Evolutionary conservation across 805 yeast species (phyloP).

Genomic region (Nakazawaea laoshanensis): DNA sequence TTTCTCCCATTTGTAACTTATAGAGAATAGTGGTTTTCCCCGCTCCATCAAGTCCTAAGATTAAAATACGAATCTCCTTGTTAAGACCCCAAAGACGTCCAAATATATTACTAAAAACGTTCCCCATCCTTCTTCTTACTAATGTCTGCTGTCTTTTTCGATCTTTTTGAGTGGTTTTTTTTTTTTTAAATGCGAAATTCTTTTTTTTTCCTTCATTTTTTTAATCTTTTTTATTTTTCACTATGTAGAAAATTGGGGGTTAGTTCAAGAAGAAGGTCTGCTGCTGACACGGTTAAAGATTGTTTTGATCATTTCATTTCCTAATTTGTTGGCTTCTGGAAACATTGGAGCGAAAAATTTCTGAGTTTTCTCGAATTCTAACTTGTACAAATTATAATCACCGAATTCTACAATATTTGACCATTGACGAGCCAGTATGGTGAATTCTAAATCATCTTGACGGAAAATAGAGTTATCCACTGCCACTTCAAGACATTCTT

Average conservation of each 20-base stretch:
- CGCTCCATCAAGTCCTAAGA: slow-evolving; percentile 92
- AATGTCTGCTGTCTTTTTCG: no score
- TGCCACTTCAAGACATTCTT: slow-evolving; percentile 69
- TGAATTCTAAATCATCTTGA: slow-evolving; percentile 87
- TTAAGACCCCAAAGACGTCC: slow-evolving; percentile 83
- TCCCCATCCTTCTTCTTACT: slow-evolving; percentile 52
- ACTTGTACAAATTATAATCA: slow-evolving; percentile 62
- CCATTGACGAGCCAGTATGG: slow-evolving; percentile 87
- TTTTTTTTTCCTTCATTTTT: no score
- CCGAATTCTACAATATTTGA: slow-evolving; percentile 71
- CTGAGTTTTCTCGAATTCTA: slow-evolving; percentile 72
- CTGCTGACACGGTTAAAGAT: slow-evolving; percentile 38
- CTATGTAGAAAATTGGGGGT: background rate
- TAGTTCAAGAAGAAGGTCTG: no score
- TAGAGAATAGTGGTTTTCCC: slow-evolving; percentile 94
- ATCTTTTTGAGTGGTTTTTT: no score
- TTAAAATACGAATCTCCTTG: slow-evolving; percentile 84
- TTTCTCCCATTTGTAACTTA: slow-evolving; percentile 81
- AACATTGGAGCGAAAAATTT: slow-evolving; percentile 80
- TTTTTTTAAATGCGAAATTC: no score
- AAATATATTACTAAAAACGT: slow-evolving; percentile 80
- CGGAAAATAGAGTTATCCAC: slow-evolving; percentile 60
- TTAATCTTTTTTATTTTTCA: background rate
- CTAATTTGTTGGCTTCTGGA: slow-evolving; percentile 79
- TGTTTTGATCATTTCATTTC: slow-evolving; percentile 89